Conservation (phyloP, 495 filamentous ascomycete genomes). For the Penicillium cataractarum region DNA sequence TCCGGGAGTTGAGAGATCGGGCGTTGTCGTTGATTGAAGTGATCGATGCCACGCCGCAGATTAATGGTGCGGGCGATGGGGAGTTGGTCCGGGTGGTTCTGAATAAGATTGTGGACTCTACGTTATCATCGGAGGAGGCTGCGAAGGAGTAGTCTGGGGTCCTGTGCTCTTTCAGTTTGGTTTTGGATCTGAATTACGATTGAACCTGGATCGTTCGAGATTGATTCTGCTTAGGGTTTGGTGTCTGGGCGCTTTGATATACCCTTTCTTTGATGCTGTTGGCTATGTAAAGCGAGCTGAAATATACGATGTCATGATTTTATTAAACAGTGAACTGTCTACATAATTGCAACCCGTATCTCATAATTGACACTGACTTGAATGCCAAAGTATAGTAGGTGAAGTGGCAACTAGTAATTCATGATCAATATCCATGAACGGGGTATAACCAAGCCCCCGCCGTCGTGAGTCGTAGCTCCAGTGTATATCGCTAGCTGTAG, state of each 20-base stretch:
- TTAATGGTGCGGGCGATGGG: conserved; percentile 38
- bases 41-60: conserved; percentile 57
- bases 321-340: neutral
- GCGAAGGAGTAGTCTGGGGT: neutral
- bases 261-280: conserved; percentile 10
- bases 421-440: neutral
- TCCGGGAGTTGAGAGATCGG: conserved; percentile 66
- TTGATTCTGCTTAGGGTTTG: neutral
- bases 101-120: conserved; percentile 50
- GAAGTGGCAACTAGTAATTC: no score
- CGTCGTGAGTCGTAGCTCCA: neutral
- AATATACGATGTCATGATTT: conserved; percentile 3
- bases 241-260: conserved; percentile 6
- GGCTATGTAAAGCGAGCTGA: neutral
- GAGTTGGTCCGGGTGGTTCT: conserved; percentile 48
- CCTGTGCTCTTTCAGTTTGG: neutral
- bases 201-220: neutral
- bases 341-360: neutral
- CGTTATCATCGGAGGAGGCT: conserved; percentile 32
- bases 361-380: neutral
- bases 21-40: conserved; percentile 68
- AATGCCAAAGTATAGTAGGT: no score
- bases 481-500: neutral
- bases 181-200: neutral
- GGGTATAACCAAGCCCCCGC: neutral